Evolutionary conservation across 2,329 filamentous ascomycete genomes (phyloP).

Genomic region (Ascochyta koolunga): DNA sequence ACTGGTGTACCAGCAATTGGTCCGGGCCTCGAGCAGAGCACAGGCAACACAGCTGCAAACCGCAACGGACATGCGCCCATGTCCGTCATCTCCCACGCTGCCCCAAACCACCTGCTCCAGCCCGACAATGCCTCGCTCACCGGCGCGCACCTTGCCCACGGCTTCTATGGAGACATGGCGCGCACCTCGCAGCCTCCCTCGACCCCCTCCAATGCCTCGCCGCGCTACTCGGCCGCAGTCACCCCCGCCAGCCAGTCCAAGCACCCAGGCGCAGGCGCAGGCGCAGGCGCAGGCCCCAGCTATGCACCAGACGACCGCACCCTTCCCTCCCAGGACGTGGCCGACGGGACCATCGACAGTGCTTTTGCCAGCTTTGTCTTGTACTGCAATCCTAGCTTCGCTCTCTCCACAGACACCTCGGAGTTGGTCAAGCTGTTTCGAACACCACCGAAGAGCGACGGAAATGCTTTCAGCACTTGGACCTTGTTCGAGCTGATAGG

Average conservation of each 20-base stretch:
- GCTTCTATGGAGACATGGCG: conserved; percentile 48
- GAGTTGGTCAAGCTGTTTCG: conserved; percentile 78
- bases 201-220: conserved; percentile 46
- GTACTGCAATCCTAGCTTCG: conserved; percentile 85
- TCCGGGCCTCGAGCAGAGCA: conserved; percentile 45
- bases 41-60: conserved; percentile 38
- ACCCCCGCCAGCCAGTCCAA: conserved; percentile 46
- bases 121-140: conserved; percentile 43
- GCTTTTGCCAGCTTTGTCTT: conserved; percentile 85
- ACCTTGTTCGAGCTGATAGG: conserved; percentile 78
- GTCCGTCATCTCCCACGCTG: conserved; percentile 37
- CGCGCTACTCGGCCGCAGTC: conserved; percentile 43
- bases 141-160: conserved; percentile 37
- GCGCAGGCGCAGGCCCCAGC: too few relatives aligned
- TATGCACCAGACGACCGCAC: conserved; percentile 56
- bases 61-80: conserved; percentile 47
- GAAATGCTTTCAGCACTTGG: conserved; percentile 82
- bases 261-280: too few relatives aligned
- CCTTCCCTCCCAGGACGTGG: conserved; percentile 72
- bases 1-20: conserved; percentile 44
- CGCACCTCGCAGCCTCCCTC: conserved; percentile 46
- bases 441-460: conserved; percentile 82
- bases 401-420: conserved; percentile 70
- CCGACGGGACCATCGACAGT: conserved; percentile 74
- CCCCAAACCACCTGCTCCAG: conserved; percentile 42